Conservation (phyloP, 2,329 filamentous ascomycete genomes). For the Rhexocercosporidium sp. region DNA sequence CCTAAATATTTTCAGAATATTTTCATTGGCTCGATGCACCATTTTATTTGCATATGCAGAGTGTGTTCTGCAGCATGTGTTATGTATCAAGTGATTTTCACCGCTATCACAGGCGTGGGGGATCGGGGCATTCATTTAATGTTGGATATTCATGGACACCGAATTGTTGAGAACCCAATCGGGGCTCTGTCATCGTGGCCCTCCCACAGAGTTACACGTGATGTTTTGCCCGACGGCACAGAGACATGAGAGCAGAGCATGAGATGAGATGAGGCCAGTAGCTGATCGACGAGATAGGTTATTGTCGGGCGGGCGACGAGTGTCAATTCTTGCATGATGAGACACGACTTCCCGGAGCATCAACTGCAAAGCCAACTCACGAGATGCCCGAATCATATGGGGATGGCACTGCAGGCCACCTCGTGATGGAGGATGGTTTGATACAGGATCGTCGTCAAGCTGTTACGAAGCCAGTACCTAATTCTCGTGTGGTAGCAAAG, state of each 20-base stretch:
- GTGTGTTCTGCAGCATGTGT: slow-evolving; percentile 39
- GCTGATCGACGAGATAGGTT: slow-evolving; percentile 45
- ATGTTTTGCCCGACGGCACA: slow-evolving; percentile 23
- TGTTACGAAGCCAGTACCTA: slow-evolving; percentile 39
- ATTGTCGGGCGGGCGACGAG: slow-evolving; percentile 54
- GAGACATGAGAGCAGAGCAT: slow-evolving; percentile 18
- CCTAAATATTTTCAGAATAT: slow-evolving; percentile 33
- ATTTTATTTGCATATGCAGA: slow-evolving; percentile 33
- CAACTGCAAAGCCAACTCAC: slow-evolving; percentile 17
- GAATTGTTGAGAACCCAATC: slow-evolving; percentile 24
- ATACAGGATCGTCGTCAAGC: slow-evolving; percentile 42
- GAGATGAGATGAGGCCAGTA: slow-evolving; percentile 28
- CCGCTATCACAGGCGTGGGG: slow-evolving; percentile 31
- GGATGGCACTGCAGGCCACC: slow-evolving; percentile 15
- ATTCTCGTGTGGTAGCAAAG: slow-evolving; percentile 62
- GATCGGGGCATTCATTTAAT: slow-evolving; percentile 13
- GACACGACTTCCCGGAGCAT: slow-evolving; percentile 30
- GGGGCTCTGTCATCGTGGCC: slow-evolving; percentile 29
- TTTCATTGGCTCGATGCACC: slow-evolving; percentile 36
- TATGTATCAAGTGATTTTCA: slow-evolving; percentile 38
- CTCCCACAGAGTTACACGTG: slow-evolving; percentile 35
- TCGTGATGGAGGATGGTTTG: slow-evolving; percentile 30
- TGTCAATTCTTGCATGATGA: slow-evolving; percentile 56
- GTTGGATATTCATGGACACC: slow-evolving; percentile 13
- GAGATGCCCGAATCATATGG: slow-evolving; percentile 24